Evolutionary conservation across 1,284 basidiomycete species (phyloP).

Genomic region (Sanghuangporus sanghuang): DNA sequence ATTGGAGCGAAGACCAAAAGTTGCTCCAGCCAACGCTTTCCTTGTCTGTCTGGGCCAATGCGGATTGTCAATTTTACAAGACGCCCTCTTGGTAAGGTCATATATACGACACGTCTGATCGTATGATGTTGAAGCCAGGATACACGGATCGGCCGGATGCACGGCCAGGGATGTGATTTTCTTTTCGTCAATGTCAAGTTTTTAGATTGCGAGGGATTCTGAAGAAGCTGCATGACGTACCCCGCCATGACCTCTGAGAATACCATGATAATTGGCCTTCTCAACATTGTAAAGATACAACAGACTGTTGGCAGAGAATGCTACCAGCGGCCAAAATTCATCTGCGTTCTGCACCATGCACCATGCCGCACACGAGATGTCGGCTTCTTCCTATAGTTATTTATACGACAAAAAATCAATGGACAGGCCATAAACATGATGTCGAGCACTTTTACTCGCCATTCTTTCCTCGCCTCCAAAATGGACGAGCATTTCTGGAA

Average conservation of each 20-base stretch:
- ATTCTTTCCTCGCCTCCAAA: not conserved
- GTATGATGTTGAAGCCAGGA: constrained; percentile 12
- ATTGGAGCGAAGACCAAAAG: constrained; percentile 58
- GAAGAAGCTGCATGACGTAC: not conserved
- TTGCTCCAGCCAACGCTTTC: constrained; percentile 46
- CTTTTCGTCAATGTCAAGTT: not conserved
- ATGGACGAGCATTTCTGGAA: constrained; percentile 1
- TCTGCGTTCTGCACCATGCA: constrained; percentile 13
- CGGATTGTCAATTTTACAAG: constrained; percentile 2
- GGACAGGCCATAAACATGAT: not conserved
- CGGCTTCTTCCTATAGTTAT: not conserved
- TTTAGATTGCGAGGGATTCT: not conserved
- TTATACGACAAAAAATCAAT: not conserved
- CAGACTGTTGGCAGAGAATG: constrained; percentile 10
- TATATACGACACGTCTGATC: constrained; percentile 18
- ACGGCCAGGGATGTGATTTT: constrained; percentile 15
- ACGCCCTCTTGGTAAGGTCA: constrained; percentile 8
- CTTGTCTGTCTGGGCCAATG: constrained; percentile 9
- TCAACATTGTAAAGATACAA: constrained; percentile 17
- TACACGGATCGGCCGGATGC: constrained; percentile 9
- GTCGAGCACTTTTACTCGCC: not conserved
- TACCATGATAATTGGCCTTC: constrained; percentile 15
- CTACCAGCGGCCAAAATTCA: constrained; percentile 11
- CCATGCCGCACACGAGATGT: constrained; percentile 12
- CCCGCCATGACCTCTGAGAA: constrained; percentile 16